These are phyloP conservation scores for Polytolypa hystricis DNA, from an alignment of 2,329 filamentous ascomycete genomes.

Conservation along the genomic window DNA sequence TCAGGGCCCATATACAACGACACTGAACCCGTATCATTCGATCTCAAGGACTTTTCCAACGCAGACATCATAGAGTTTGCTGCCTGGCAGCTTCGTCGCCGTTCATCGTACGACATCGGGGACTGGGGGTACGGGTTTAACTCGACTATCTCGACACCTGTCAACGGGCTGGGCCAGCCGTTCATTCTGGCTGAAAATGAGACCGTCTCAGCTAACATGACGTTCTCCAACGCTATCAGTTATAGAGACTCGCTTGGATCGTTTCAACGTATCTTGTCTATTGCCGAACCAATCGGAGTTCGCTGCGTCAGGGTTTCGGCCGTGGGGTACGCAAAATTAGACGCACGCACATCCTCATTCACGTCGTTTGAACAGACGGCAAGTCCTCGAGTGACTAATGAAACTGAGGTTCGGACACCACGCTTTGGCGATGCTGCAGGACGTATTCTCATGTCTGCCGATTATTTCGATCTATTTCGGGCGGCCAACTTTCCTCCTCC, in stretches of 20 bases:
- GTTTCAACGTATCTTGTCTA: background rate
- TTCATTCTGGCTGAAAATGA: background rate
- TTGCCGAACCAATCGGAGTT: slow-evolving; percentile 2
- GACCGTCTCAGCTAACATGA: background rate
- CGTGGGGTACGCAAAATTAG: background rate
- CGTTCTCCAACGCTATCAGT: background rate
- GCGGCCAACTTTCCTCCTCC: slow-evolving; percentile 1
- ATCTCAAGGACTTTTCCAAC: too few species aligned
- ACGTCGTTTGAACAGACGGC: background rate
- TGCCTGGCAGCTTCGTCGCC: slow-evolving; percentile 1
- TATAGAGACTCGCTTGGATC: background rate
- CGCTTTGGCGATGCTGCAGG: background rate
- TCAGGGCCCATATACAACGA: too few species aligned
- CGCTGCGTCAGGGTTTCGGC: background rate
- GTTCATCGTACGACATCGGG: background rate
- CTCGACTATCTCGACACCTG: background rate
- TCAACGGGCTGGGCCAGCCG: slow-evolving; percentile 1
- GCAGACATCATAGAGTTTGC: slow-evolving; percentile 1
- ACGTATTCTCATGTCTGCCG: background rate
- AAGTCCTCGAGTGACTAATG: background rate
- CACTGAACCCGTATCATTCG: too few species aligned
- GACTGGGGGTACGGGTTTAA: background rate
- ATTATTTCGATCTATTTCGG: background rate
- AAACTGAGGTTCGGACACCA: background rate
- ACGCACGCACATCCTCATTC: slow-evolving; percentile 1